phyloP scores from a whole-genome alignment of 2,329 filamentous ascomycete genomes.

The Talaromyces sp. region DNA sequence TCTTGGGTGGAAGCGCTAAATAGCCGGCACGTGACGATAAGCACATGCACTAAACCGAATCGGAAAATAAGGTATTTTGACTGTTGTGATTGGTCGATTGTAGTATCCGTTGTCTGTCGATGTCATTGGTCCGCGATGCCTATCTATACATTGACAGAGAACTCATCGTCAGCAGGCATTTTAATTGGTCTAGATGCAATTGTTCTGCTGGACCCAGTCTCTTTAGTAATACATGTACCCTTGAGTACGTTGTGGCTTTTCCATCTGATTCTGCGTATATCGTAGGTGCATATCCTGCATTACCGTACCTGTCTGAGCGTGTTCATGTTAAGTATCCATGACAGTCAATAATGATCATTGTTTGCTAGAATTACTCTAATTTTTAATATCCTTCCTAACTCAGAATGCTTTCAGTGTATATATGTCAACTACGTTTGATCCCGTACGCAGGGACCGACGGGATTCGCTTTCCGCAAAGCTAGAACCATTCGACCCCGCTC shows the following conservation, averaged over 20 bases:
- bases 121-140: not conserved
- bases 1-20: not conserved
- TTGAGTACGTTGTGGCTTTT: too few species aligned
- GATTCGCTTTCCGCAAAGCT: not conserved
- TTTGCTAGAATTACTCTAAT: too few species aligned
- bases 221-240: too few species aligned
- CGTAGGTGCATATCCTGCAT: too few species aligned
- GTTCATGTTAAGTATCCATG: not conserved
- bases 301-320: too few species aligned
- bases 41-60: not conserved
- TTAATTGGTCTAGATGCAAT: too few species aligned
- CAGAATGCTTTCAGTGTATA: not conserved
- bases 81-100: not conserved
- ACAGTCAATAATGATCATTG: not conserved
- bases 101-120: not conserved
- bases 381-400: not conserved
- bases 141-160: not conserved
- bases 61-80: not conserved
- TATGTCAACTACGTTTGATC: not conserved
- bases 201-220: too few species aligned
- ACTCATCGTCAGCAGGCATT: too few species aligned
- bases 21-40: slow-evolving; percentile 1
- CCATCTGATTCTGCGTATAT: too few species aligned
- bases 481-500: not conserved
- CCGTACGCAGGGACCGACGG: not conserved